A percentile compares a stretch with the other conserved stretches of the same genome.
Evolutionary conservation across 108 stramenopile genomes (phyloP).

Genomic region (Nitzschia sp.): DNA sequence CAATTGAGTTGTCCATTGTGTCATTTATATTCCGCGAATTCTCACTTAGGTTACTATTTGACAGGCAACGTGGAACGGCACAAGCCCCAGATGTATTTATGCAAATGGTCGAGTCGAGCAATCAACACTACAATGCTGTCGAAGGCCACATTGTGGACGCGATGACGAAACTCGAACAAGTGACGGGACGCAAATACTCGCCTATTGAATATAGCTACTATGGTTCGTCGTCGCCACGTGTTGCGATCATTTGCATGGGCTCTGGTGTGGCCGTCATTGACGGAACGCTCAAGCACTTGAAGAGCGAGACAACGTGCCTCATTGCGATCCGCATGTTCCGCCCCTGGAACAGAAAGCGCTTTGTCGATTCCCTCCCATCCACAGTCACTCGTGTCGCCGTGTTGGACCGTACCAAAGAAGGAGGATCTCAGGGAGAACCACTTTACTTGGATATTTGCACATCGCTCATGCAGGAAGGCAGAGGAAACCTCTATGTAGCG

Average conservation of each 20-base stretch:
- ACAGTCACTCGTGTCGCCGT: slow-evolving; percentile 54
- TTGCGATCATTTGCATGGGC: slow-evolving; percentile 69
- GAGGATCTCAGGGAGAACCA: slow-evolving; percentile 67
- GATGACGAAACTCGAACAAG: slow-evolving; percentile 38
- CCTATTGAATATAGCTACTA: slow-evolving; percentile 60
- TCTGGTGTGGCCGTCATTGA: slow-evolving; percentile 62
- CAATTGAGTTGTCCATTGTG: not conserved
- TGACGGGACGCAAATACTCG: slow-evolving; percentile 50
- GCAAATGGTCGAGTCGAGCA: slow-evolving; percentile 66
- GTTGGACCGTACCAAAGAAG: slow-evolving; percentile 62
- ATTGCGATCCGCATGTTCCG: slow-evolving; percentile 62
- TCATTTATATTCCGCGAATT: not conserved
- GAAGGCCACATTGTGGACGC: slow-evolving; percentile 43
- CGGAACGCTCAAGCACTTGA: slow-evolving; percentile 44
- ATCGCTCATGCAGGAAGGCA: slow-evolving; percentile 50
- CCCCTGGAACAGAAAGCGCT: slow-evolving; percentile 49
- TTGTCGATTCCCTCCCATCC: slow-evolving; percentile 38
- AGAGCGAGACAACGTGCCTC: slow-evolving; percentile 52
- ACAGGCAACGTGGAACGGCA: slow-evolving; percentile 65
- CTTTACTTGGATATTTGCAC: slow-evolving; percentile 73
- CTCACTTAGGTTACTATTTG: not conserved
- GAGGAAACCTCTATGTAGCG: slow-evolving; percentile 46
- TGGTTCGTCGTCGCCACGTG: slow-evolving; percentile 46
- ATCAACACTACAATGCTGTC: slow-evolving; percentile 51
- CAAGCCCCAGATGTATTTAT: slow-evolving; percentile 72